Base-by-base conservation (phyloP, 768 basidiomycete species). In the Naganishia onofrii region DNA sequence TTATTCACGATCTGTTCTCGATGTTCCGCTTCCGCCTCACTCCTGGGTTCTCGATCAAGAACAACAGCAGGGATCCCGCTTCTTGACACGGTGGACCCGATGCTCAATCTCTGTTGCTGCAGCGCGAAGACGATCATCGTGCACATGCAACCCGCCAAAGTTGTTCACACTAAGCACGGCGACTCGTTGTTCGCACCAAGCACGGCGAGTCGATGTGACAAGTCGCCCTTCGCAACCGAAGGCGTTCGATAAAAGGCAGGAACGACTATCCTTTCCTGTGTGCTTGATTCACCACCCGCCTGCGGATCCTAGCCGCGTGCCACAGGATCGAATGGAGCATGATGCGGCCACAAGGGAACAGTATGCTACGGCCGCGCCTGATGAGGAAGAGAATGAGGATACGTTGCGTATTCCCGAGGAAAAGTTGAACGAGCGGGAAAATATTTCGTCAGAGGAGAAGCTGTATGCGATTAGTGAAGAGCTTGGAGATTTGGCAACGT, bases 391-490 rank as follows among this genome's bases (percentile, higher is more conserved):
- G 26, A 53, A 58, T 53, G 54, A 66, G 9, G 56, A 58, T 29
- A 52, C 60, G 19, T 28, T 65, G 34, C 34, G 17, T 0, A 29
- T 44, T 26, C 60, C n/a, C 0, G 63, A 48, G 12, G 46, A 48
- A 13, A 51, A 67, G n/a, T 36, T 38, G 31, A 36, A 63, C 2
- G 56, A 70, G 34, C 32, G 38, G 42, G 63, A 68, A 29, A 57
- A 78, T 31, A 77, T 85, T n/a, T 78, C 84, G 17, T 82, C 85
- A 3, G 78, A 82, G 17, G 83, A 87, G 69, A 82, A 88, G 56
- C 74, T 88, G 15, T 74, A 78, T 23, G 81, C 88, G 3, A 83
- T 89, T 21, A 77, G 82, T 2, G 81, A 85, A 52, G 88, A 88
- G 74, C 88, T 88, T 73, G 88, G 88, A 0, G 74, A 83, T 2